These are phyloP conservation scores for Aschersonia sp. DNA, from an alignment of 2,329 filamentous ascomycete species.

Conservation along the genomic window DNA sequence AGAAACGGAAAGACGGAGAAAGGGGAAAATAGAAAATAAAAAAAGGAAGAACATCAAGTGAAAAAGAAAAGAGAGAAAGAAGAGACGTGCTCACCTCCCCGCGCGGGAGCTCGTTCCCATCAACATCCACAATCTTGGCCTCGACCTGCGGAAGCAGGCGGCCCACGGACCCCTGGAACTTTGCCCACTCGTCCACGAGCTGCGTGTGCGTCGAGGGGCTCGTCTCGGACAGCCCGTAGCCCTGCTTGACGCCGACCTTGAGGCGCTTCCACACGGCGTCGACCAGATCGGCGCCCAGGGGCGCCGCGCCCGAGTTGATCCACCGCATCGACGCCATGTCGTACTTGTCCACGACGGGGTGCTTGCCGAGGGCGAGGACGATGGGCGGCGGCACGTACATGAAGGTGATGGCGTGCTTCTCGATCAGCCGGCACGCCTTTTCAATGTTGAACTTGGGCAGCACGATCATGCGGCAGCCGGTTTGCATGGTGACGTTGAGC, in stretches of 20 bases:
- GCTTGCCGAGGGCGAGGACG: constrained; percentile 65
- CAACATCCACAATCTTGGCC: constrained; percentile 62
- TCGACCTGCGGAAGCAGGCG: constrained; percentile 64
- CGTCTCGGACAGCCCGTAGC: constrained; percentile 82
- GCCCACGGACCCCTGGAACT: constrained; percentile 64
- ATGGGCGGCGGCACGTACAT: constrained; percentile 76
- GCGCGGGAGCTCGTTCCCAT: constrained; percentile 37
- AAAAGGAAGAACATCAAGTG: no score
- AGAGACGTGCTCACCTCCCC: constrained; percentile 22
- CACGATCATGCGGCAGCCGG: constrained; percentile 60
- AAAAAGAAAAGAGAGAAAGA: background rate
- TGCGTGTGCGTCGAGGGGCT: constrained; percentile 66
- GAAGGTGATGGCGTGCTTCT: constrained; percentile 62
- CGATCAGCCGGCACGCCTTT: constrained; percentile 61
- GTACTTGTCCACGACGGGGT: constrained; percentile 65
- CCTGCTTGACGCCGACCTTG: constrained; percentile 74
- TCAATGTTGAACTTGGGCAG: constrained; percentile 66
- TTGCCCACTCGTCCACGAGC: constrained; percentile 61
- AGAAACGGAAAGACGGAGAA: background rate
- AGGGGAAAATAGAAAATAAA: background rate
- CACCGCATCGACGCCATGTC: constrained; percentile 66
- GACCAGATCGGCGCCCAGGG: constrained; percentile 67
- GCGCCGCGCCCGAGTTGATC: constrained; percentile 79
- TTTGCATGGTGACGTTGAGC: constrained; percentile 21
- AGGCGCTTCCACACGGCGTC: constrained; percentile 61